These are phyloP conservation scores for Elongisporangium prolatum DNA, from an alignment of 352 stramenopile species.

Conservation along the genomic window DNA sequence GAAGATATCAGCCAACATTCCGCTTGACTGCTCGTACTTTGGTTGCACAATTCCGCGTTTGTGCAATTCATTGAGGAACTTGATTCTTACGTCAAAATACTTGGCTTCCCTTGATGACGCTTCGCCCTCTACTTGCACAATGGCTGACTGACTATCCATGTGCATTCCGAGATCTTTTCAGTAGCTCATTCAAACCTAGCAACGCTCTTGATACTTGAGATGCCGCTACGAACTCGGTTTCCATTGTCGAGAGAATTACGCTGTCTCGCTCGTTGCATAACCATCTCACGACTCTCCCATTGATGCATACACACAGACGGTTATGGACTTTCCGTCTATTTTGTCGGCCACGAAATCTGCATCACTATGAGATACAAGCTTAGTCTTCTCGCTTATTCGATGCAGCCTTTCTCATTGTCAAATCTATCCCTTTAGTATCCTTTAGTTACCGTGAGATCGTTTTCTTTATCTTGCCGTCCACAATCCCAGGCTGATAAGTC, in stretches of 20 bases:
- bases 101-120: slow-evolving; percentile 4
- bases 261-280: slow-evolving; percentile 13
- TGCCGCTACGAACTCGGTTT: slow-evolving; percentile 14
- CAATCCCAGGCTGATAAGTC: slow-evolving; percentile 6
- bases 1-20: slow-evolving; percentile 9
- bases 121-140: slow-evolving; percentile 9
- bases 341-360: slow-evolving; percentile 19
- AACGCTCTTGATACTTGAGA: slow-evolving; percentile 3
- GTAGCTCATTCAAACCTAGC: slow-evolving; percentile 9
- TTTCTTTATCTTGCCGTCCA: slow-evolving; percentile 13
- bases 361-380: slow-evolving; percentile 13
- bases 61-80: slow-evolving; percentile 7
- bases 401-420: slow-evolving; percentile 4
- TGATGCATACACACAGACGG: slow-evolving; percentile 7
- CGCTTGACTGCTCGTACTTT: slow-evolving; percentile 7
- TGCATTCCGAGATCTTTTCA: slow-evolving; percentile 5
- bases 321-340: slow-evolving; percentile 16
- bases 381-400: too few relatives aligned
- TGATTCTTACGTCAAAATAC: slow-evolving; percentile 10
- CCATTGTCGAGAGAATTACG: slow-evolving; percentile 16
- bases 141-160: slow-evolving; percentile 9
- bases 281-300: slow-evolving; percentile 11
- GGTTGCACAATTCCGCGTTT: background rate
- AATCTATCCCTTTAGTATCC: slow-evolving; percentile 8
- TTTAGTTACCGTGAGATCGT: slow-evolving; percentile 18